Evolutionary conservation across 805 yeast genomes (phyloP).

Genomic region (Lipomyces sp.): DNA sequence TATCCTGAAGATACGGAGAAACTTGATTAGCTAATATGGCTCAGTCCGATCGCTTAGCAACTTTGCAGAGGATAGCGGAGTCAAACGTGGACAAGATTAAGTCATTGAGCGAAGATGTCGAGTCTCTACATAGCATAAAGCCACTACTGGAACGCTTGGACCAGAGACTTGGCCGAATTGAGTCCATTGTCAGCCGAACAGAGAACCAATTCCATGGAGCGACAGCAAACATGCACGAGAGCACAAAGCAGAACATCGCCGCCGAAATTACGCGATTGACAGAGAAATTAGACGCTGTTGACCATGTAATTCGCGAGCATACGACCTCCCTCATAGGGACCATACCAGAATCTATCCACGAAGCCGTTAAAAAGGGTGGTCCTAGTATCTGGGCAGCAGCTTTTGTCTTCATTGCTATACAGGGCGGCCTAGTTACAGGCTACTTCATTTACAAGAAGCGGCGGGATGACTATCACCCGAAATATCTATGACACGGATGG

Average conservation of each 20-base stretch:
- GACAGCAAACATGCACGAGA: constrained; percentile 34
- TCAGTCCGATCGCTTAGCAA: constrained; percentile 16
- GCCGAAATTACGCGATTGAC: constrained; percentile 32
- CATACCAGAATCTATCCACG: constrained; percentile 40
- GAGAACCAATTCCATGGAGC: constrained; percentile 38
- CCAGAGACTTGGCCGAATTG: constrained; percentile 35
- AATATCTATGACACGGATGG: constrained; percentile 23
- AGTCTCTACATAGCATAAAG: constrained; percentile 22
- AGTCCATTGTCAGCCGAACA: constrained; percentile 25
- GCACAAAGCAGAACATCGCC: constrained; percentile 32
- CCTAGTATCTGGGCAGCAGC: constrained; percentile 41
- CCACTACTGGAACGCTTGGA: constrained; percentile 33
- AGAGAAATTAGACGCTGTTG: constrained; percentile 30
- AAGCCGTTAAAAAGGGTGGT: constrained; percentile 40
- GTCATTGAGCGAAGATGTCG: constrained; percentile 31
- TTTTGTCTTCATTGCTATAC: constrained; percentile 38
- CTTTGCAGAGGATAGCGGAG: constrained; percentile 16
- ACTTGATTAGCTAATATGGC: neutral
- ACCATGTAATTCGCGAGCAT: constrained; percentile 40
- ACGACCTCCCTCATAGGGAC: constrained; percentile 40
- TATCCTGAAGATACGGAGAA: neutral
- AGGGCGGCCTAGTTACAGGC: constrained; percentile 42
- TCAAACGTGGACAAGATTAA: constrained; percentile 10
- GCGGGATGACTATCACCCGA: constrained; percentile 31
- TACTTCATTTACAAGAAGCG: constrained; percentile 43